A percentile compares a stretch with the other conserved stretches of the same genome.
Conservation (phyloP, 805 yeast species). For the Pachysolen tannophilus region DNA sequence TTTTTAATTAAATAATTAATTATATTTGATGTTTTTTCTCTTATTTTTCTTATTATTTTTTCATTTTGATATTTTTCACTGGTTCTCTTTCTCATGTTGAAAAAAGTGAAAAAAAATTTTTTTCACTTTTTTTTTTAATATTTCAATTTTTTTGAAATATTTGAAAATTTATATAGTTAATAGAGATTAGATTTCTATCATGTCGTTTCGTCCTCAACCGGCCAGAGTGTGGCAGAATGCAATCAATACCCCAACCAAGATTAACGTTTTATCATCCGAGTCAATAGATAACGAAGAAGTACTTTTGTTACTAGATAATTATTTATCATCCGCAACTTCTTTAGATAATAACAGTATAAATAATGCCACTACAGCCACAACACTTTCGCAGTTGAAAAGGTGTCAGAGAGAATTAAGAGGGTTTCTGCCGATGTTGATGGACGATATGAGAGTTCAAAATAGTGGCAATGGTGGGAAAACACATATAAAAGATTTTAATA, state of each 20-base stretch:
- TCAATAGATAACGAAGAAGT: conserved; percentile 16
- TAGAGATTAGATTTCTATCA: too few relatives aligned
- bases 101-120: too few relatives aligned
- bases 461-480: conserved; percentile 4
- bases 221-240: conserved; percentile 36
- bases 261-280: conserved; percentile 19
- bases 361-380: conserved; percentile 14
- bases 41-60: too few relatives aligned
- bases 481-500: too few relatives aligned
- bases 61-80: too few relatives aligned
- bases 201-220: conserved; percentile 11
- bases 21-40: too few relatives aligned
- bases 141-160: too few relatives aligned
- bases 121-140: too few relatives aligned
- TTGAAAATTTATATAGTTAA: too few relatives aligned
- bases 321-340: conserved; percentile 17
- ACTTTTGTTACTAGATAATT: conserved; percentile 17
- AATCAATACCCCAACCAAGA: conserved; percentile 39
- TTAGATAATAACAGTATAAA: conserved; percentile 4
- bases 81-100: too few relatives aligned
- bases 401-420: conserved; percentile 29
- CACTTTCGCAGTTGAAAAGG: conserved; percentile 25
- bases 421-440: conserved; percentile 25
- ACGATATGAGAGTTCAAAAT: conserved; percentile 8
- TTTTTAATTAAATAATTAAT: too few relatives aligned